Percentiles rank a stretch among this genome's conserved stretches.
Conservation (phyloP, 2,329 filamentous ascomycete species). For the Sclerotinia glacialis region DNA sequence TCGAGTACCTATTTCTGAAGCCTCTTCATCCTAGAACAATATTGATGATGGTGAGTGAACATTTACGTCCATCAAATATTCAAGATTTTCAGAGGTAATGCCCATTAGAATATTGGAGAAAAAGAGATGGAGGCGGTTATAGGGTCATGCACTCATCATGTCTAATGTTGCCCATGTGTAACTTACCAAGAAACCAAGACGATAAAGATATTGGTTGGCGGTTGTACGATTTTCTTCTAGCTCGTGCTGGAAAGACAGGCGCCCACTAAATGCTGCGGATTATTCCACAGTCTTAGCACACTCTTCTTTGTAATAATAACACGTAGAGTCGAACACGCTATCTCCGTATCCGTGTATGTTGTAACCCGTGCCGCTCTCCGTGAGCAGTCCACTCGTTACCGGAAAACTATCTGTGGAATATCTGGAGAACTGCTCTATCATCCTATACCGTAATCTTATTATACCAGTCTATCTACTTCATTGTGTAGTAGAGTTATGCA, state of each 20-base stretch:
- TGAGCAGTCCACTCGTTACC: neutral
- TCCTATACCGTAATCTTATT: neutral
- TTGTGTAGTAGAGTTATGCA: neutral
- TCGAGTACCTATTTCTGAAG: neutral
- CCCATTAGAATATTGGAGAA: neutral
- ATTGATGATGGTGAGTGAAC: neutral
- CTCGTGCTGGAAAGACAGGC: neutral
- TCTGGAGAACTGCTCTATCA: neutral
- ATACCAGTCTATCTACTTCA: neutral
- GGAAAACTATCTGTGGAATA: neutral
- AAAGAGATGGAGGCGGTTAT: neutral
- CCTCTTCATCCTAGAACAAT: neutral
- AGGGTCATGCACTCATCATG: neutral
- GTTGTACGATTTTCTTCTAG: neutral
- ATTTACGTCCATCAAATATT: neutral
- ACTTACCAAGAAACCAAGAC: neutral
- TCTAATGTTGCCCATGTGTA: neutral
- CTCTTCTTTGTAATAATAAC: neutral
- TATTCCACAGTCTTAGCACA: neutral
- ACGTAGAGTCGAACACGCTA: neutral
- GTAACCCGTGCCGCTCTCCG: neutral
- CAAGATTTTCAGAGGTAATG: accelerated
- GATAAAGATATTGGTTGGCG: neutral
- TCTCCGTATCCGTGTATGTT: neutral
- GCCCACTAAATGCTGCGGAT: neutral